Base-by-base conservation (phyloP, 163 green algal species). In the Chlorella variabilis region DNA sequence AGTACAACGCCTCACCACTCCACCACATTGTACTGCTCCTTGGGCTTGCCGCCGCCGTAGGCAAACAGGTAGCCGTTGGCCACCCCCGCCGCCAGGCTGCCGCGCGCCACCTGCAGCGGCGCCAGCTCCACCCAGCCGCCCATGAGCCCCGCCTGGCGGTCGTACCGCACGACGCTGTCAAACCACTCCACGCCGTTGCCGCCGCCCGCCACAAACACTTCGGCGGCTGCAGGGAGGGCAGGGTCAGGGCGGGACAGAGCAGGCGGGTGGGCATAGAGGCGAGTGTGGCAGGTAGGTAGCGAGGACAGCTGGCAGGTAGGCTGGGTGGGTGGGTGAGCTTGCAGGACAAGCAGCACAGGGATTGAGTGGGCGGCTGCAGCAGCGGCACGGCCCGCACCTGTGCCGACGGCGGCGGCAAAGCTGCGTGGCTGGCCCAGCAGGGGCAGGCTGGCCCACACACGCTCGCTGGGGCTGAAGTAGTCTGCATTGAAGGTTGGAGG, bases 151-250 rank as follows among this genome's bases (percentile, higher is more conserved):
- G 62, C 76, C 7, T 58, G 34, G 8, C 83, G n/a, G 27, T 83
- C 75, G 58, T 75, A 89, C 41, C 77, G 41, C 68, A 73, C 18
- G 34, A 77, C 76, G 4, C 41, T 75, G 49, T 82, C 41, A 27
- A 78, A 77, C 87, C 87, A 91, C 29, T 75, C 71, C 23, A 49
- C 41, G 29, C 87, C 87, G 29, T 87, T 80, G 74, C 87, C 86
- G 42, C 86, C 86, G 23, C 87, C 87, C 61, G 78, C 61, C 25
- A 88, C 31, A 36, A 83, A 90, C 27, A 88, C 54, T 39, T 82
- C 59, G 41, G 21, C n/a, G 29, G 68, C 41, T 68, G 69, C 42
- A 20, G 29, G 29, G 61, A 69, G n/a, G n/a, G n/a, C n/a, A n/a
- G n/a, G n/a, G n/a, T n/a, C n/a, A n/a, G n/a, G n/a, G n/a, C n/a